Conservation (phyloP, 2,329 filamentous ascomycete genomes). For the Geoglossum cookeanum region DNA sequence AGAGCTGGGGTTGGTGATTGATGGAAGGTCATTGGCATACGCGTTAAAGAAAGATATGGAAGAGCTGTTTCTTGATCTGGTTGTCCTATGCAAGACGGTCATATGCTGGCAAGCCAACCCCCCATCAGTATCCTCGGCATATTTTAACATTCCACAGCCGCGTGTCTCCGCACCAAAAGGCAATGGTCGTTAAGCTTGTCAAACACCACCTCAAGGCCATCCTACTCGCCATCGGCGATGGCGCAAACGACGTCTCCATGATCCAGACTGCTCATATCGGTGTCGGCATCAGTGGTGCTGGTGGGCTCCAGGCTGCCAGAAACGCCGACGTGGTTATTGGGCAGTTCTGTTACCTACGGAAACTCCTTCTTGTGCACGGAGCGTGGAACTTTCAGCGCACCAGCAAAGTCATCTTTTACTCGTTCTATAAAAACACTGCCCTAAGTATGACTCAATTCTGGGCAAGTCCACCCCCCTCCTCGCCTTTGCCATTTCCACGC, state of each 20-base stretch:
- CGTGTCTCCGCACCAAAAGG: constrained; percentile 93
- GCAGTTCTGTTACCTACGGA: constrained; percentile 87
- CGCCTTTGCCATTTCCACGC: background rate
- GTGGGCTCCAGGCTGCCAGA: constrained; percentile 89
- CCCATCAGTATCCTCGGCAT: background rate
- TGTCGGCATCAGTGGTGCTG: constrained; percentile 89
- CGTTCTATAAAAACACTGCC: constrained; percentile 98
- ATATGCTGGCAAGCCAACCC: constrained; percentile 61
- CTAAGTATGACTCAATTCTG: constrained; percentile 99
- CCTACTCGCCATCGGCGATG: constrained; percentile 87
- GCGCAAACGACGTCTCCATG: constrained; percentile 99
- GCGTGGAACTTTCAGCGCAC: constrained; percentile 96
- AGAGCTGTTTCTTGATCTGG: constrained; percentile 80
- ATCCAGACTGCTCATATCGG: constrained; percentile 97
- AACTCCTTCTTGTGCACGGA: constrained; percentile 84
- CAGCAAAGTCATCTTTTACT: constrained; percentile 92
- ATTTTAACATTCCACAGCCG: constrained; percentile 35
- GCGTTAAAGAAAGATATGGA: constrained; percentile 88
- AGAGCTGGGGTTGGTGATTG: constrained; percentile 77
- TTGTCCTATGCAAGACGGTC: constrained; percentile 94
- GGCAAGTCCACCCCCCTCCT: constrained; percentile 32
- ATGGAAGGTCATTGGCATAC: constrained; percentile 86
- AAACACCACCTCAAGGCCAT: constrained; percentile 87
- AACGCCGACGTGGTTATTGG: constrained; percentile 91
- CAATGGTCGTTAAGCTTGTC: constrained; percentile 94